Base-by-base conservation (phyloP, 176 grass and related monocot genomes). In the Carex parvula region DNA sequence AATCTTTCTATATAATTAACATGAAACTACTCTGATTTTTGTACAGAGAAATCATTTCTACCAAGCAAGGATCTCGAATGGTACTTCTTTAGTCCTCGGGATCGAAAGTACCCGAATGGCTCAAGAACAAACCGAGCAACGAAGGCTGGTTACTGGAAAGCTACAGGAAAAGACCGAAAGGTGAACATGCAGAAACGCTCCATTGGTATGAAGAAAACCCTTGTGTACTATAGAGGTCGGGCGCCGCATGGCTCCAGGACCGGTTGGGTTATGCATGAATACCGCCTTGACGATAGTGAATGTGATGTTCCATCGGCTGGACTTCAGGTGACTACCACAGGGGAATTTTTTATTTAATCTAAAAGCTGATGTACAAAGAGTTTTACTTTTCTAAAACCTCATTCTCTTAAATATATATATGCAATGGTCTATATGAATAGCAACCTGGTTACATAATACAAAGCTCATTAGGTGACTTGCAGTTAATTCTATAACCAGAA, bases 51-150 rank as follows among this genome's bases (percentile, higher is more conserved):
- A 88, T 99, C 97, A 20, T 99, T 99, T 82, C 86, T 99, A 33
- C 97, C 97, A 0, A 94, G 97, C 91, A 99, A 96, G 87, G 97
- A 99, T 80, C 97, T 99, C 1, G 97, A 99, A 87, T 99, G 97
- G 97, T 99, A 96, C 84, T 99, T 99, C 97, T 99, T 99, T 84
- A 96, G 97, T 86, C 97, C 97, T n/a, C 86, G 97, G 42, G 97
- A 99, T 83, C 91, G 97, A 15, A 99, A 99, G 85, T 99, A 99
- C 56, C 97, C 97, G 0, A 99, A 99, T 18, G 97, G 97, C 9
- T 96, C 97, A 4, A 92, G 97, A 84, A 99, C 97, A 39, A 99
- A 99, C 88, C 93, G 97, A 39, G 97, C 97, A 22, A 99, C 97
- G 0, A 91, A 92, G 83, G 92, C 93, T 5, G 97, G 93, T 2